Evolutionary conservation across 495 filamentous ascomycete genomes (phyloP).

Genomic region (Physcia stellaris): DNA sequence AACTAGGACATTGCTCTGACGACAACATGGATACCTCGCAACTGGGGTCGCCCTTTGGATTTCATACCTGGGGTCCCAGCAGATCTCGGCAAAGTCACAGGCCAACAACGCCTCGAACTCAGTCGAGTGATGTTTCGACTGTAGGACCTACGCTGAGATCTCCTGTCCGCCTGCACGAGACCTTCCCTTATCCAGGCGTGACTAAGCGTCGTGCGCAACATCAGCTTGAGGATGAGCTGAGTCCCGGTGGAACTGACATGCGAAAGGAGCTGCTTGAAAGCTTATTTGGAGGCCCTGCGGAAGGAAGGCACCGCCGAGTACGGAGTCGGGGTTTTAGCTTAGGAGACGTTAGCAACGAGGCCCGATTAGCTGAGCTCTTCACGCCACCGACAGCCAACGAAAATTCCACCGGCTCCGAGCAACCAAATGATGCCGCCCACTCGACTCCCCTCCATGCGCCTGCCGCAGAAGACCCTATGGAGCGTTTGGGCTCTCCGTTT

Average conservation of each 20-base stretch:
- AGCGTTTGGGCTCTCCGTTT: slow-evolving; percentile 41
- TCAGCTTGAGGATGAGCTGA: slow-evolving; percentile 32
- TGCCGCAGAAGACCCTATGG: slow-evolving; percentile 25
- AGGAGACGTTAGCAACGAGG: slow-evolving; percentile 23
- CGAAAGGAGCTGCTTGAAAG: slow-evolving; percentile 37
- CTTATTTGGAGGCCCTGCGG: slow-evolving; percentile 29
- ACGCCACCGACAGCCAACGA: slow-evolving; percentile 23
- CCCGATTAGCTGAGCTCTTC: slow-evolving; percentile 33
- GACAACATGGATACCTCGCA: slow-evolving; percentile 22
- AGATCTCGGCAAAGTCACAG: slow-evolving; percentile 23
- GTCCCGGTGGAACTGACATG: slow-evolving; percentile 30
- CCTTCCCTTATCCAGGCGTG: slow-evolving; percentile 29
- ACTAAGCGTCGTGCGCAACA: slow-evolving; percentile 40
- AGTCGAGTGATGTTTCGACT: slow-evolving; percentile 20
- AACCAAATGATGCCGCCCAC: background rate
- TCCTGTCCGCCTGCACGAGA: slow-evolving; percentile 29
- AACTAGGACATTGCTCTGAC: slow-evolving; percentile 19
- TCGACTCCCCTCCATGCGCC: background rate
- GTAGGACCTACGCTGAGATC: slow-evolving; percentile 33
- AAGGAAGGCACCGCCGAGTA: slow-evolving; percentile 35
- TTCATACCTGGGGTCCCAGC: slow-evolving; percentile 43
- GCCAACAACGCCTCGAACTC: slow-evolving; percentile 16
- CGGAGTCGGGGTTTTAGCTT: slow-evolving; percentile 37
- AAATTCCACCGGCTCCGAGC: background rate
- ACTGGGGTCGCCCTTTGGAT: slow-evolving; percentile 43